Evolutionary conservation across 805 yeast species (phyloP), one percentile per base, ranked within the genome.

Genomic region (Teunomyces lycoperdinae): DNA sequence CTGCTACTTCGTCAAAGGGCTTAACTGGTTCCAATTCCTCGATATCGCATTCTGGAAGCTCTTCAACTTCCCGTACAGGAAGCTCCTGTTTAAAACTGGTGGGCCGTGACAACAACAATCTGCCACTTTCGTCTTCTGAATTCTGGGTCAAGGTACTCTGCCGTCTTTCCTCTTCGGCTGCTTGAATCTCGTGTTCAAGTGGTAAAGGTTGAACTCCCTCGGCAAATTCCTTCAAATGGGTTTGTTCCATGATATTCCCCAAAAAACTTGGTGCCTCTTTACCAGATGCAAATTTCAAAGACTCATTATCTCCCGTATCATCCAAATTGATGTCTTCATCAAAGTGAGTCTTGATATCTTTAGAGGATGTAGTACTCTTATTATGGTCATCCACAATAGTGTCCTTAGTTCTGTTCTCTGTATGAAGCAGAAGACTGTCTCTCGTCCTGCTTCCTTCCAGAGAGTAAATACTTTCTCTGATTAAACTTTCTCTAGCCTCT

Each of bases 391-490:
- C 55, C 13, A 49, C 30, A 16, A 51, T 34, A 1, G 55, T 51
- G 20, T 47, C 52, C 36, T 44, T 51, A 4, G 55, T 51, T 31
- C 48, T 47, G 42, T 50, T 52, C 24, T 52, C 55, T 42, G 46
- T 45, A 16, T 49, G 49, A 35, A 52, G 48, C 41, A 38, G 41
- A 49, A 52, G 45, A 41, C 53, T 49, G 26, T 49, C 54, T 40
- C 50, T 48, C 2, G 53, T 48, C 31, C 51, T 43, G 34, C 34
- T 45, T 41, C 48, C 52, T 34, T 54, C 52, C 48, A 52, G 44
- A 2, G 56, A 52, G 43, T 50, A 52, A 44, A 52, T 46, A 39
- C 56, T 52, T 14, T 52, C 56, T 41, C 56, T 40, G 28, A 52
- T 49, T 29, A 50, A 44, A 13, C 55, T 50, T 31, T 50, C 50